Evolutionary conservation across 768 basidiomycete genomes (phyloP).

Genomic region (Boletus eberwhitei): DNA sequence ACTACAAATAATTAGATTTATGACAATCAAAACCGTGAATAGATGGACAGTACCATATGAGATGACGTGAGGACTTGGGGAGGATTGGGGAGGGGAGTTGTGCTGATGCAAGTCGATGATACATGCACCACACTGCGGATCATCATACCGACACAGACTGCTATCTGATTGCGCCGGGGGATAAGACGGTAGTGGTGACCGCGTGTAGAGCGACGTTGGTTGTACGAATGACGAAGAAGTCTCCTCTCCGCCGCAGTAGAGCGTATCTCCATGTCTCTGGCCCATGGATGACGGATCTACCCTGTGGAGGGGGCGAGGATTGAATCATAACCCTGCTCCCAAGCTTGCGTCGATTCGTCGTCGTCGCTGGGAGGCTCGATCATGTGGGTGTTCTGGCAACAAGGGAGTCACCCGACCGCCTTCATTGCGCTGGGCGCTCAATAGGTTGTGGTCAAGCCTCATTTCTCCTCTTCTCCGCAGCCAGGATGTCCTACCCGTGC

Average conservation of each 20-base stretch:
- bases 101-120: slow-evolving; percentile 13
- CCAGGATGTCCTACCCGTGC: slow-evolving; percentile 70
- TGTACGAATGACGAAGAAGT: slow-evolving; percentile 8
- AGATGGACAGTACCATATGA: slow-evolving; percentile 12
- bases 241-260: slow-evolving; percentile 49
- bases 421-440: too few relatives aligned
- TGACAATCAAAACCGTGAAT: slow-evolving; percentile 5
- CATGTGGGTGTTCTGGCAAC: slow-evolving; percentile 32
- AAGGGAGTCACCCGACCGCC: slow-evolving; percentile 19
- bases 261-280: slow-evolving; percentile 29
- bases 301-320: slow-evolving; percentile 23
- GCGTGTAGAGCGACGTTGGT: too few relatives aligned
- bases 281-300: slow-evolving; percentile 7
- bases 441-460: too few relatives aligned
- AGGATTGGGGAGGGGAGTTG: neutral
- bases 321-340: slow-evolving; percentile 33
- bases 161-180: slow-evolving; percentile 25
- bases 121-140: slow-evolving; percentile 40
- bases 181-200: slow-evolving; percentile 38
- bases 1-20: neutral
- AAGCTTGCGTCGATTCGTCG: slow-evolving; percentile 21
- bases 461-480: slow-evolving; percentile 65
- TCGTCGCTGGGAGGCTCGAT: slow-evolving; percentile 28
- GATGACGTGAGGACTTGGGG: slow-evolving; percentile 5
- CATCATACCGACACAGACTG: slow-evolving; percentile 5